Conservation (phyloP, 768 basidiomycete species). For the Candolleomyces efflorescens region DNA sequence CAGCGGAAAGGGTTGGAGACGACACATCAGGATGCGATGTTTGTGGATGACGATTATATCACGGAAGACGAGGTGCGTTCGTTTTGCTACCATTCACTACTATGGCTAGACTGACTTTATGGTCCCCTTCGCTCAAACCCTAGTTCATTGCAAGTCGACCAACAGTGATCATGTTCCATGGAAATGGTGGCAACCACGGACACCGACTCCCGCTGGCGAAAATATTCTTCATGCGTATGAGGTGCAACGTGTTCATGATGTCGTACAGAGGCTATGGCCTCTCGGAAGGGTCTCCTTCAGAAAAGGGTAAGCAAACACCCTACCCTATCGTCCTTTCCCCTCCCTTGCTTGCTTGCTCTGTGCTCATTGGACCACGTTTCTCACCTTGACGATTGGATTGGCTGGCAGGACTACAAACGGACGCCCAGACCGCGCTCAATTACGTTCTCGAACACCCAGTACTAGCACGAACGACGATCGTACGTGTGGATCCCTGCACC, state of each 20-base stretch:
- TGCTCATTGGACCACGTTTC: background rate
- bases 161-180: slow-evolving; percentile 92
- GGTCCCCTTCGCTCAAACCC: background rate
- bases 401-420: slow-evolving; percentile 80
- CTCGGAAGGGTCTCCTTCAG: slow-evolving; percentile 83
- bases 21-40: slow-evolving; percentile 25
- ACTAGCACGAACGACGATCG: slow-evolving; percentile 64
- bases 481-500: slow-evolving; percentile 31
- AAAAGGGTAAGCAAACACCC: slow-evolving; percentile 56
- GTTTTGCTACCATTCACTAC: too few relatives aligned
- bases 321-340: too few relatives aligned
- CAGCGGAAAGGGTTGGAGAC: slow-evolving; percentile 50
- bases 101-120: slow-evolving; percentile 1
- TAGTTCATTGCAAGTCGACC: slow-evolving; percentile 57
- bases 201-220: slow-evolving; percentile 87
- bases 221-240: slow-evolving; percentile 75
- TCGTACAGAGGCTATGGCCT: slow-evolving; percentile 95
- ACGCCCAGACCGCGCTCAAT: slow-evolving; percentile 81
- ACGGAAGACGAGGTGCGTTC: slow-evolving; percentile 57
- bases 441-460: slow-evolving; percentile 61
- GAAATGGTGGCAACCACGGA: slow-evolving; percentile 83
- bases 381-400: background rate
- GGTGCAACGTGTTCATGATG: slow-evolving; percentile 92
- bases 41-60: slow-evolving; percentile 32
- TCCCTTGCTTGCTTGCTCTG: background rate